phyloP scores from a whole-genome alignment of 2,329 filamentous ascomycete genomes.

The Aspergillus costaricaensis region DNA sequence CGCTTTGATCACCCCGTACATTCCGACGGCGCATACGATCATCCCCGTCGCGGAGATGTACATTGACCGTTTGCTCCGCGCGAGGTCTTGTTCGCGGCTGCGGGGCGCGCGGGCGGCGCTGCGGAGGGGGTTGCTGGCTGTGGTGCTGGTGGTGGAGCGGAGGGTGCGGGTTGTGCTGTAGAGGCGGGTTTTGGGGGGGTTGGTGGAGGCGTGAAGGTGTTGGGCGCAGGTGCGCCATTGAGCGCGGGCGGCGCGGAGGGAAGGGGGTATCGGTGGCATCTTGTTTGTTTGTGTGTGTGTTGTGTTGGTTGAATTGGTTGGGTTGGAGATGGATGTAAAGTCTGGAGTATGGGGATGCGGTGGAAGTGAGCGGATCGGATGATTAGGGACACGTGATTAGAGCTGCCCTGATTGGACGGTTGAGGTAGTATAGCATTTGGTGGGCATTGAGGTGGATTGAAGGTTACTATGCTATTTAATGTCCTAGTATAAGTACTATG shows the following conservation, averaged over 20 bases:
- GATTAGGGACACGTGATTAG: slow-evolving; percentile 11
- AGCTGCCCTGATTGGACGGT: slow-evolving; percentile 12
- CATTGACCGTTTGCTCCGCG: not conserved
- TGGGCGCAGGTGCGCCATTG: slow-evolving; percentile 32
- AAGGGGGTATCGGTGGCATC: slow-evolving; percentile 18
- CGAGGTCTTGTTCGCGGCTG: not conserved
- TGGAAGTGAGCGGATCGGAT: not conserved
- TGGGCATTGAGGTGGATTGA: no score
- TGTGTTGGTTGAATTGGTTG: not conserved
- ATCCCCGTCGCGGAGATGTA: not conserved
- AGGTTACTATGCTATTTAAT: not conserved
- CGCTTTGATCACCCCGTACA: not conserved
- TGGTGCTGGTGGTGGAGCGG: not conserved
- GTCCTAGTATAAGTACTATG: not conserved
- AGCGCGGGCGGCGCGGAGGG: slow-evolving; percentile 3
- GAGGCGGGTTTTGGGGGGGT: slow-evolving; percentile 21
- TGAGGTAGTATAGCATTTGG: not conserved
- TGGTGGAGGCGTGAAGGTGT: slow-evolving; percentile 27
- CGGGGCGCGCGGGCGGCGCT: not conserved
- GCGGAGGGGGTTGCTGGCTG: not conserved
- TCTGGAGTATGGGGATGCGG: not conserved
- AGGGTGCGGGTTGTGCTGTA: slow-evolving; percentile 26
- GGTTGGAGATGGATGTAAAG: not conserved
- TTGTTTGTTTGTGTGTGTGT: not conserved
- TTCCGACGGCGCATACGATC: not conserved